phyloP scores from a whole-genome alignment of 768 basidiomycete genomes.

The Xanthoconium purpureum region DNA sequence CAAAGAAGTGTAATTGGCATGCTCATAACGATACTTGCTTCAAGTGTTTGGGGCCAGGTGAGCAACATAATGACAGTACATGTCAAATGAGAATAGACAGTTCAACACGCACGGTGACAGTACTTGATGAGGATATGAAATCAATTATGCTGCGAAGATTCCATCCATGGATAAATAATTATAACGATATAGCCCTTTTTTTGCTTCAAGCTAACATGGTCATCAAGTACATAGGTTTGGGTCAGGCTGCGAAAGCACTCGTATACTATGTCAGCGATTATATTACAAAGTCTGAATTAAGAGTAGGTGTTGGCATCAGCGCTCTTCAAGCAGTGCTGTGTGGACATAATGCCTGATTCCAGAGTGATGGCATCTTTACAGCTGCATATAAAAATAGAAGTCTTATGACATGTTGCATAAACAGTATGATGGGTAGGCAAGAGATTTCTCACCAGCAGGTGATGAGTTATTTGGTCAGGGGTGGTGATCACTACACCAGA shows the following conservation, averaged over 20 bases:
- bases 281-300: not conserved
- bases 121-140: not conserved
- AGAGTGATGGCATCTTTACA: not conserved
- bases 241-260: not conserved
- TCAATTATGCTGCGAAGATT: not conserved
- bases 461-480: conserved; percentile 25
- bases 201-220: not conserved
- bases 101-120: not conserved
- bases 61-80: not conserved
- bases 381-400: not conserved
- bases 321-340: not conserved
- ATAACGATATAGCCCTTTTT: not conserved
- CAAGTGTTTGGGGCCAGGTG: not conserved
- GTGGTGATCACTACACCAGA: conserved; percentile 20
- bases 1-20: not conserved
- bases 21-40: not conserved
- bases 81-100: not conserved
- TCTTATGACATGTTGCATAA: conserved; percentile 4
- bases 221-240: not conserved
- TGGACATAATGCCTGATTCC: not conserved
- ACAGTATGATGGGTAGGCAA: conserved; percentile 20
- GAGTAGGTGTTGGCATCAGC: not conserved
- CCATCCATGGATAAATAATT: not conserved
- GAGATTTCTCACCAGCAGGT: conserved; percentile 33
- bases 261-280: not conserved